Conservation (phyloP, 208 protist species). For the Novymonas esmeraldas region DNA sequence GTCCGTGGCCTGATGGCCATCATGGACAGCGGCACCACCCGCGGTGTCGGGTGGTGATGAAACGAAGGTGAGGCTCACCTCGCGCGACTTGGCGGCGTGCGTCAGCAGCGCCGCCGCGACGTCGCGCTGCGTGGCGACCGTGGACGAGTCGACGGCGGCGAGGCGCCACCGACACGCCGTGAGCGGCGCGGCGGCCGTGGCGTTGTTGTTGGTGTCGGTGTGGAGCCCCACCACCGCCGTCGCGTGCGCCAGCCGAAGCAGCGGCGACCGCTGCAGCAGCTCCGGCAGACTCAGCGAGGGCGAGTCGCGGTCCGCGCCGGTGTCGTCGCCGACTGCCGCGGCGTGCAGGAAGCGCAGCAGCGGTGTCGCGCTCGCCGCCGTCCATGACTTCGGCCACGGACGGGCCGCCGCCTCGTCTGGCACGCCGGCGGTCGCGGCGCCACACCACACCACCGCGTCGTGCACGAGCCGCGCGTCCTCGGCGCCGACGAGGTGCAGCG, state of each 20-base stretch:
- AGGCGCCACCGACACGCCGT: constrained; percentile 26
- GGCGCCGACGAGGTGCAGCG: constrained; percentile 51
- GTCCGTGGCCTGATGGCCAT: no score
- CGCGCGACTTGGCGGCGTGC: constrained; percentile 19
- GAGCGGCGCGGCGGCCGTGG: not conserved
- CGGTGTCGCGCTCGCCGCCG: constrained; percentile 12
- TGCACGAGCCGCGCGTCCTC: constrained; percentile 39
- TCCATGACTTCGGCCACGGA: constrained; percentile 26
- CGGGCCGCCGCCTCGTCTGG: constrained; percentile 1
- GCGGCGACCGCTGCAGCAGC: constrained; percentile 5
- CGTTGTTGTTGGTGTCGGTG: not conserved
- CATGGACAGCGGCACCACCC: no score
- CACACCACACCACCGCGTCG: constrained; percentile 18
- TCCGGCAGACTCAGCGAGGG: constrained; percentile 8
- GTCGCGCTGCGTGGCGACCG: constrained; percentile 31
- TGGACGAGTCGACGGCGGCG: constrained; percentile 13
- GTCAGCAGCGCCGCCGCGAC: constrained; percentile 29
- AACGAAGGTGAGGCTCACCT: constrained; percentile 37
- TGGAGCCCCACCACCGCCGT: constrained; percentile 14
- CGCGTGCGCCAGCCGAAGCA: constrained; percentile 5
- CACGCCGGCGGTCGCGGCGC: constrained; percentile 4
- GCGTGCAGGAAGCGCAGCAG: not conserved
- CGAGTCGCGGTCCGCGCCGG: not conserved
- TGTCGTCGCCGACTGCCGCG: constrained; percentile 1
- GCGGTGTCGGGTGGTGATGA: not conserved